Conservation (phyloP, 2,329 filamentous ascomycete genomes). For the Clarireedia homoeocarpa region DNA sequence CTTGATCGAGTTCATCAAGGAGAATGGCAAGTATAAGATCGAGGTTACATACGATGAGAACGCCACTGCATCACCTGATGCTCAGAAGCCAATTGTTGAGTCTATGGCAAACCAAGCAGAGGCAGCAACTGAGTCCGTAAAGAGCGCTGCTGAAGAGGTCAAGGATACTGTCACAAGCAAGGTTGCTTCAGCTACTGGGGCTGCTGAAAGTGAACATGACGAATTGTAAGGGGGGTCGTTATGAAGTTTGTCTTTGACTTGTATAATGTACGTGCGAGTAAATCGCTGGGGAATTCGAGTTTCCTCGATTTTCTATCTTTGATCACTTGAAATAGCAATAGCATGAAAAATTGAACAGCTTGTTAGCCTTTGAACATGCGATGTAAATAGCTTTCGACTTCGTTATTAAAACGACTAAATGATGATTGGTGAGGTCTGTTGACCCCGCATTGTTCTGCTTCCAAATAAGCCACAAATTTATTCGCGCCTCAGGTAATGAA, state of each 20-base stretch:
- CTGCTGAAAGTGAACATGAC: constrained; percentile 47
- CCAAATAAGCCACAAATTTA: neutral
- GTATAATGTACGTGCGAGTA: constrained; percentile 20
- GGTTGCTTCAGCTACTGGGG: constrained; percentile 39
- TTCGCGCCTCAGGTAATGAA: constrained; percentile 5
- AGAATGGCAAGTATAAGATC: constrained; percentile 87
- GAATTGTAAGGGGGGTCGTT: constrained; percentile 55
- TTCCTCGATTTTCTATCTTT: neutral
- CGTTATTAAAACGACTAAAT: too few relatives aligned
- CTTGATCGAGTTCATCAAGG: constrained; percentile 83
- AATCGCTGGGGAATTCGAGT: neutral
- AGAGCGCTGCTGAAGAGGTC: constrained; percentile 37
- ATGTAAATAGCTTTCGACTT: too few relatives aligned
- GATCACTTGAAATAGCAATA: neutral
- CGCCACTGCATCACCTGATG: constrained; percentile 38
- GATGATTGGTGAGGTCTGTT: neutral
- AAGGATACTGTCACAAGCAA: constrained; percentile 41
- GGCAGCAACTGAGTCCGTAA: constrained; percentile 31
- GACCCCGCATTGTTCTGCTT: constrained; percentile 2
- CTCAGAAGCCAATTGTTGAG: constrained; percentile 30
- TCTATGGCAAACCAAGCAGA: constrained; percentile 33
- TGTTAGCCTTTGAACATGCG: too few relatives aligned
- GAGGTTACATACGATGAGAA: constrained; percentile 53
- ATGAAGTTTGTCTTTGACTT: constrained; percentile 16
- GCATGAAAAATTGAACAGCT: neutral